Percentiles rank a stretch among this genome's conserved stretches.
These are phyloP conservation scores for Zizania latifolia DNA, from an alignment of 176 grass and related monocot species.

Conservation along the genomic window DNA sequence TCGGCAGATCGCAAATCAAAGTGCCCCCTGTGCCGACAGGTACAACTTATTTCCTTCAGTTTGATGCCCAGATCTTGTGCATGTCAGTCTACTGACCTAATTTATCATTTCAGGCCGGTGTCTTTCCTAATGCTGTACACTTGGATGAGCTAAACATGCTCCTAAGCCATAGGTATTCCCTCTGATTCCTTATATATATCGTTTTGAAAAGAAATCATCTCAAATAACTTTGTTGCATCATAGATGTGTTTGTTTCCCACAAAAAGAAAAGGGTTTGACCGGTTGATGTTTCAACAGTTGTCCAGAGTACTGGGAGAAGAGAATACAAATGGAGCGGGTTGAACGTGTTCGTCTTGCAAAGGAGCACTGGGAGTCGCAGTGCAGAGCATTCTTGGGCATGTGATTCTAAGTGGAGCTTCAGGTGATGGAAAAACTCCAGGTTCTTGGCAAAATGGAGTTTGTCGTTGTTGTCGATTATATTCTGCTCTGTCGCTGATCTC, in stretches of 20 bases:
- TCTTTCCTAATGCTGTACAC: conserved; percentile 56
- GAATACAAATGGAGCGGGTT: conserved; percentile 48
- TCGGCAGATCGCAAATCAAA: conserved; percentile 51
- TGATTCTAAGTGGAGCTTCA: too few species aligned
- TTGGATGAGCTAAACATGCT: conserved; percentile 79
- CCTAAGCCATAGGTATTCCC: conserved; percentile 64
- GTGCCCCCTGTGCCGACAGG: conserved; percentile 75
- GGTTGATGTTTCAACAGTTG: conserved; percentile 42
- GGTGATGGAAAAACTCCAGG: too few species aligned
- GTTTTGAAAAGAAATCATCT: too few species aligned
- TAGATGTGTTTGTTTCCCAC: background rate
- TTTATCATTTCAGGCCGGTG: conserved; percentile 44
- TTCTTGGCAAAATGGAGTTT: too few species aligned
- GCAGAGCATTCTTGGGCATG: conserved; percentile 64
- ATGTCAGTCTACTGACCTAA: background rate
- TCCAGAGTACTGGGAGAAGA: conserved; percentile 69
- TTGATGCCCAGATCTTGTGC: background rate
- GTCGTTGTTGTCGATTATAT: too few species aligned
- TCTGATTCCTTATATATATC: too few species aligned
- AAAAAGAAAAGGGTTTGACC: background rate
- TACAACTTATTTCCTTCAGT: conserved; percentile 8
- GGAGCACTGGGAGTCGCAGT: conserved; percentile 67
- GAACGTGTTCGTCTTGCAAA: conserved; percentile 69
- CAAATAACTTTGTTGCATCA: too few species aligned
- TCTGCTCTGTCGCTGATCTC: too few species aligned